Conservation (phyloP, 2,329 filamentous ascomycete species). For the Fusarium newnesense region DNA sequence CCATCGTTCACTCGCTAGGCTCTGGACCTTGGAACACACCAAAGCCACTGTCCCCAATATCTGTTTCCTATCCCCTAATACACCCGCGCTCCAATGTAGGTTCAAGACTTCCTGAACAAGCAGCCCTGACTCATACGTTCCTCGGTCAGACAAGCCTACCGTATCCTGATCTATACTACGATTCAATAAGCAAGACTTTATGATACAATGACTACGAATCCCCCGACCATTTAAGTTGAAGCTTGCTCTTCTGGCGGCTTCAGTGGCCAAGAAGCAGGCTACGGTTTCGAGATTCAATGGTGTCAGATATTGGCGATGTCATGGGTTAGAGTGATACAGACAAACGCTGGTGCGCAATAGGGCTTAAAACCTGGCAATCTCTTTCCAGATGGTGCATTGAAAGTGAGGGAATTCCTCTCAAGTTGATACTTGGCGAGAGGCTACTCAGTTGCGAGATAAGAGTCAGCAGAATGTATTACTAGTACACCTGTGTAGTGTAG, state of each 20-base stretch:
- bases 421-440: too few relatives aligned
- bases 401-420: too few relatives aligned
- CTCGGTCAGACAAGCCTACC: background rate
- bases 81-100: background rate
- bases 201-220: background rate
- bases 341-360: background rate
- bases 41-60: background rate
- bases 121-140: background rate
- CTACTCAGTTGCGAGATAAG: too few relatives aligned
- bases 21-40: background rate
- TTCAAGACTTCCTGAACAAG: background rate
- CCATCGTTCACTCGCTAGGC: background rate
- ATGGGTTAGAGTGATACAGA: background rate
- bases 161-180: background rate
- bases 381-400: background rate
- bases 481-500: too few relatives aligned
- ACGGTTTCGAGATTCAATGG: background rate
- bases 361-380: background rate
- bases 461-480: too few relatives aligned
- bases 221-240: accelerated
- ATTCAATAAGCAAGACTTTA: background rate
- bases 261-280: too few relatives aligned
- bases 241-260: too few relatives aligned
- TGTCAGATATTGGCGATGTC: background rate
- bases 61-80: background rate